A percentile compares a stretch with the other conserved stretches of the same genome.
phyloP scores from a whole-genome alignment of 495 filamentous ascomycete genomes.

The Parmelia sp. region DNA sequence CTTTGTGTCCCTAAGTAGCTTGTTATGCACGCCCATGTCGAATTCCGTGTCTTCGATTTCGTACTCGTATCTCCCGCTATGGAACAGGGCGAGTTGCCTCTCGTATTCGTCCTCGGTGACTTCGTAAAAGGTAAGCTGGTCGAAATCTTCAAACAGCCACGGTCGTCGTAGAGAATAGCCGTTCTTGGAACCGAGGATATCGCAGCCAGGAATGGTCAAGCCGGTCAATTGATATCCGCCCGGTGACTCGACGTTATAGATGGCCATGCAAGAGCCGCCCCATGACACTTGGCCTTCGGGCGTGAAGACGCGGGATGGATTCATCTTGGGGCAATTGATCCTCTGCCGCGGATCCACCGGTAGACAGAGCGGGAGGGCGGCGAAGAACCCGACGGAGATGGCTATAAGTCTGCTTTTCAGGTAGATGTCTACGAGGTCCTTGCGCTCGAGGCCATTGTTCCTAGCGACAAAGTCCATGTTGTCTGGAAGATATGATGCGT shows the following conservation, averaged over 20 bases:
- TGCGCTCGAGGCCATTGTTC: slow-evolving; percentile 49
- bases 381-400: slow-evolving; percentile 53
- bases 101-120: slow-evolving; percentile 46
- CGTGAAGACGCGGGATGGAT: slow-evolving; percentile 52
- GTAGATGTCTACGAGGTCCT: slow-evolving; percentile 42
- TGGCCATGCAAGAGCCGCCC: slow-evolving; percentile 49
- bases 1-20: slow-evolving; percentile 34
- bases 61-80: slow-evolving; percentile 45
- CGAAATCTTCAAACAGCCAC: slow-evolving; percentile 54
- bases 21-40: slow-evolving; percentile 50
- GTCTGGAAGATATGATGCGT: slow-evolving; percentile 53
- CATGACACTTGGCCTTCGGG: slow-evolving; percentile 49
- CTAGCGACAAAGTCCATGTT: slow-evolving; percentile 51
- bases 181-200: slow-evolving; percentile 46
- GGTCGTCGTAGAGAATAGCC: slow-evolving; percentile 41
- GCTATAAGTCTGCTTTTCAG: slow-evolving; percentile 45
- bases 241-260: slow-evolving; percentile 54
- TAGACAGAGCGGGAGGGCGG: slow-evolving; percentile 46
- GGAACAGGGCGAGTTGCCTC: slow-evolving; percentile 35
- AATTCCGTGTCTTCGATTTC: slow-evolving; percentile 43
- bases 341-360: slow-evolving; percentile 50
- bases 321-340: slow-evolving; percentile 52
- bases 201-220: slow-evolving; percentile 48
- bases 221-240: slow-evolving; percentile 55
- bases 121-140: slow-evolving; percentile 50